Base-by-base conservation (phyloP, 106 monocot genomes). In the Dendrobium chrysotoxum region DNA sequence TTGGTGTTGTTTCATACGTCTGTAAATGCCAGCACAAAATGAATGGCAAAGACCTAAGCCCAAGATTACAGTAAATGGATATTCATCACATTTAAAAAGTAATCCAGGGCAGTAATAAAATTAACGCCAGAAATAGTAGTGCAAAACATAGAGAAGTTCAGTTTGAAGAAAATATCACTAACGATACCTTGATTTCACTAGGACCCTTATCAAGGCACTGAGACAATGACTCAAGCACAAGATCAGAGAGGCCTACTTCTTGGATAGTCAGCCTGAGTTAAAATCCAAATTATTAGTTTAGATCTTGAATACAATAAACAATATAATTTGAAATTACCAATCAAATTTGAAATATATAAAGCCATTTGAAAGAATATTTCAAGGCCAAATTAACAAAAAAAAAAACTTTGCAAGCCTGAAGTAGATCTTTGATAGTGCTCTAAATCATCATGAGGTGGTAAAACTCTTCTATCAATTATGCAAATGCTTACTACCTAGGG, bases 161-260 rank as follows among this genome's bases (percentile, higher is more conserved):
- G 79, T n/a, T 44, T 55, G 40, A n/a, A 78, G 71, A 79, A 25
- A 18, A 28, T 5, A 50, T 8, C 35, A 25, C 31, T 76, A 71
- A 38, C 76, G 77, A 75, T 82, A 90, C 96, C 87, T 80, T 90
- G 65, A 96, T 90, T 40, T 96, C 96, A 82, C 78, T 77, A 78
- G 91, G 75, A 85, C 87, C 84, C 78, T 87, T 90, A 17, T 86
- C 92, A 78, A 96, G 80, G 75, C 81, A 85, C 50, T 82, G 77
- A 77, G 86, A 79, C 75, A 96, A 85, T 72, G 84, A 83, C 70
- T 90, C 86, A 28, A 96, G 81, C 57, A 87, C 86, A 46, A 30
- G 40, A 77, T 94, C 96, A 86, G 90, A 84, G 17, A 85, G 77
- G n/a, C 96, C 96, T 82, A 66, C 80, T 84, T 92, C 86, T 84